Evolutionary conservation across 2,329 filamentous ascomycete genomes (phyloP), one percentile per base, ranked within the genome.

Genomic region (Trichoderma atroviride): DNA sequence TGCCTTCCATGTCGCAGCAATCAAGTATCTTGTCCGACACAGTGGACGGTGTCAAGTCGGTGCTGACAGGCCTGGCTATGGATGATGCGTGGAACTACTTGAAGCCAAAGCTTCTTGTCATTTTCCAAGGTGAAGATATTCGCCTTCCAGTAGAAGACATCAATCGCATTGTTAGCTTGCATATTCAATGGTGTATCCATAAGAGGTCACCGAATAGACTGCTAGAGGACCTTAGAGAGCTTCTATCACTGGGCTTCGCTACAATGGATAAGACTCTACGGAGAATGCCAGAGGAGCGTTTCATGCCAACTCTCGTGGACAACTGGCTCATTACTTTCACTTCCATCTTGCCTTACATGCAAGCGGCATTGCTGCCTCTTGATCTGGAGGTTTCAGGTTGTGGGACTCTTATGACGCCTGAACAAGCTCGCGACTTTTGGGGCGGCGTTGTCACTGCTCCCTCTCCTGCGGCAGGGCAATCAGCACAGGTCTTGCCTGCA

Each of bases 321-420:
- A 89, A 97, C 76, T 99, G 96, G 96, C 88, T 96, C 70, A 90
- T 96, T 58, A 94, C 96, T 0, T 97, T 97, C 75, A 95, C 93
- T 3, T 92, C 88, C 7, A 92, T 98, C 47, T 81, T 98, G 5
- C 96, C 96, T 0, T 98, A 97, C 76, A 90, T 99, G 75, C 95
- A 98, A 81, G 94, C 95, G 1, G 94, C 97, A 0, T 97, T 99
- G 77, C 83, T 99, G 1, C 96, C 94, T 0, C 83, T 99, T 1
- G 96, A 99, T 76, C 87, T 97, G 13, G 96, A 99, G 78, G 97
- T 99, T 77, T 91, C 93, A 65, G 96, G 95, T 6, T 87, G 87
- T 58, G 96, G 96, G 19, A 84, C 88, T 0, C 87, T 98, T 68
- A 91, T 98, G 87, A 90, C 87, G 0, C 80, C 87, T 0, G 89